Base-by-base conservation (phyloP, 805 yeast genomes). In the Wickerhamiella spandovensis region DNA sequence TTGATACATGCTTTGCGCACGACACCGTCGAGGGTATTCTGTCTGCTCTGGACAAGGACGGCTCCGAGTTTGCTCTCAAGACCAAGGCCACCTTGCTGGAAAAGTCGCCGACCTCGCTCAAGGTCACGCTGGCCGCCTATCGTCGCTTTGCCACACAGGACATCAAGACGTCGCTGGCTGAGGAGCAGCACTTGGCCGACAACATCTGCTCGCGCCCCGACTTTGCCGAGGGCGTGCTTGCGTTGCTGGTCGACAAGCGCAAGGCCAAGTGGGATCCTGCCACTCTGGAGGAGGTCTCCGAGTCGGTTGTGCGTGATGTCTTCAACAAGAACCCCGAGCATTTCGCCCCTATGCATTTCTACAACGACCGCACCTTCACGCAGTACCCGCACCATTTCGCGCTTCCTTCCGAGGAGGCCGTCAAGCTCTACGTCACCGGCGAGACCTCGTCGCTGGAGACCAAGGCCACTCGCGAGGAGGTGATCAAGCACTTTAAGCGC, bases 101-200 rank as follows among this genome's bases (percentile, higher is more conserved):
- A 46, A 84, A 88, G 65, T 84, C 95, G 4, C 84, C 85, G 44
- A 72, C 85, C n/a, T 82, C 95, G 18, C 70, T 87, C 56, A 79
- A 82, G 61, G 79, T 88, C 41, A 79, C 85, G 1, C 73, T 80
- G 56, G 82, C 79, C 52, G 71, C 85, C 54, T 69, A 88, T 64
- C 77, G 82, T 59, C 71, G 74, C 53, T 85, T 87, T 48, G 63
- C 74, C 21, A 61, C 69, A 37, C 72, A 78, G 52, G 73, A 81
- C 53, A 78, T 87, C 58, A 73, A 74, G 49, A 70, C 78, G 46
- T 84, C 90, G 37, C 69, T 92, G 52, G 77, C 76, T 56, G 75
- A 77, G 58, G 97, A 92, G 66, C 72, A 84, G 64, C 71, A 72
- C 51, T 68, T 88, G 21, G 95, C 96, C 25, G 76, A 85, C 51